Base-by-base conservation (phyloP, 208 protist species). In the Herpetomonas samuelpessoai region DNA sequence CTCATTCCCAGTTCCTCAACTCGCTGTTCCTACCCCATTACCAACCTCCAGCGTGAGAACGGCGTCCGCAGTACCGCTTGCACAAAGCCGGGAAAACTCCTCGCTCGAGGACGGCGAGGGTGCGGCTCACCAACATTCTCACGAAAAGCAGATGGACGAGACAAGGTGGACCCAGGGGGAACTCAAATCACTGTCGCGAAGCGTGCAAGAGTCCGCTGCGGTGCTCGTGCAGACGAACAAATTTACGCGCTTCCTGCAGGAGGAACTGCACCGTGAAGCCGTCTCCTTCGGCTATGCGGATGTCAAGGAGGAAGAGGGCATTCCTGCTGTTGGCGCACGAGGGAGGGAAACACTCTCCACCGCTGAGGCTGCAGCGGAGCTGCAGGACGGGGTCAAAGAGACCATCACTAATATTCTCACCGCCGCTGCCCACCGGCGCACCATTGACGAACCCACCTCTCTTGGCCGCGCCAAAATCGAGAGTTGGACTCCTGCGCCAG, bases 1-100 rank as follows among this genome's bases (percentile, higher is more conserved):
- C n/a, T 73, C 79, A 22, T 86, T 82, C 31, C 79, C 79, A 0
- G 60, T 71, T 14, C 79, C 76, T 26, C 45, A 60, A 26, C 21
- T 78, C 25, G 21, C 71, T 10, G 65, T 65, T n/a, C 65, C 65
- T 21, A 58, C 63, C 41, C 48, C 50, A 31, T 65, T 72, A 24
- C 62, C 71, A 58, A 68, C 59, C 0, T 12, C 22, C 35, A 60
- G 60, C 48, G 19, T 28, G 27, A 28, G 28, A 35, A 6, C 54
- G 1, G 7, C 46, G 22, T 27, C 46, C 7, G 7, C 21, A 9
- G 6, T n/a, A 22, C 12, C 24, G 46, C 6, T 51, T 51, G 7
- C 21, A 12, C 18, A n/a, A 10, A 51, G 46, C 46, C 46, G 22
- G 7, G 19, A 27, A n/a, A 29, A 64, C n/a, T 53, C 48, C n/a